phyloP scores from a whole-genome alignment of 2,329 filamentous ascomycete species.

The Colletotrichum coccodes region DNA sequence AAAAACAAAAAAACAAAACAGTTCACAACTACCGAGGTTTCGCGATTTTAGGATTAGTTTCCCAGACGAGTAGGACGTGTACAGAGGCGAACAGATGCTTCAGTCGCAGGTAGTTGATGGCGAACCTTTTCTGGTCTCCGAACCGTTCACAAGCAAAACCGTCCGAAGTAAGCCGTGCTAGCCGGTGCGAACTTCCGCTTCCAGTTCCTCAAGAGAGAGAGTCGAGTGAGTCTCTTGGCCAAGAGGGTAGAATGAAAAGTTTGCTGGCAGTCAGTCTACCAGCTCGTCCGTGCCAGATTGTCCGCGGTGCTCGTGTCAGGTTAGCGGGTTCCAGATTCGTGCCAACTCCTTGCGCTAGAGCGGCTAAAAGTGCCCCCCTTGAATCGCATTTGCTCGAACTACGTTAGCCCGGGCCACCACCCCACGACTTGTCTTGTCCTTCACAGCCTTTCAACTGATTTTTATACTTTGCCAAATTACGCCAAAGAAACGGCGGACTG shows the following conservation, averaged over 20 bases:
- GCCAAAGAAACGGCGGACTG: neutral
- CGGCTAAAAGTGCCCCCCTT: neutral
- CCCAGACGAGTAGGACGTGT: neutral
- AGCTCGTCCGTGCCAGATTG: neutral
- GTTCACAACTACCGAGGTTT: slow-evolving; percentile 1
- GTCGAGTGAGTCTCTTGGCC: neutral
- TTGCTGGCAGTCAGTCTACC: neutral
- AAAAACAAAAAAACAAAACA: neutral
- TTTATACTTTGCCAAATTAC: neutral
- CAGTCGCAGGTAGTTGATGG: neutral
- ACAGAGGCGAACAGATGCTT: neutral
- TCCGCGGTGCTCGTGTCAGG: slow-evolving; percentile 17
- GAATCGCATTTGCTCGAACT: neutral
- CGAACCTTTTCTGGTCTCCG: neutral
- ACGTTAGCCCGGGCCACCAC: neutral
- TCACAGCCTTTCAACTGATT: neutral
- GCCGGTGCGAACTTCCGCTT: neutral
- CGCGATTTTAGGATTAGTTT: slow-evolving; percentile 10
- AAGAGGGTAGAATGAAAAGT: too few relatives aligned
- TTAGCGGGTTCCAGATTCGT: slow-evolving; percentile 24
- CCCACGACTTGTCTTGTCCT: neutral
- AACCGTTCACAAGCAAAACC: neutral
- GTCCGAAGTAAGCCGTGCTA: neutral
- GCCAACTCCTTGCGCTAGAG: slow-evolving; percentile 20
- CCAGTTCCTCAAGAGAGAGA: neutral